Evolutionary conservation across 148 eudicot species (phyloP).

Genomic region (Talinum fruticosum): DNA sequence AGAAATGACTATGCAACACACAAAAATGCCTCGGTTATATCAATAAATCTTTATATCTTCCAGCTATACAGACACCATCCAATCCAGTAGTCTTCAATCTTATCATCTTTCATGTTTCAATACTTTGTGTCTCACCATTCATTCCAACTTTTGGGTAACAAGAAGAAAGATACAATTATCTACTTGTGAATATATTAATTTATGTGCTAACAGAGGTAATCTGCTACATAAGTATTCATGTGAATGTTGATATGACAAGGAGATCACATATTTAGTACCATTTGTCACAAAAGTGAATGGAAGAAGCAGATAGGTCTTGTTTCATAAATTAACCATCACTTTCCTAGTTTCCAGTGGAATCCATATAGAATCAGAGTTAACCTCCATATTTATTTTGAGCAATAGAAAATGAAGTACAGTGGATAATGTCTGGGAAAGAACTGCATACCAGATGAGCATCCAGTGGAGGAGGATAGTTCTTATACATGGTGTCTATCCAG

Average conservation of each 20-base stretch:
- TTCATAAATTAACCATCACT: not conserved
- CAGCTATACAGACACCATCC: no score
- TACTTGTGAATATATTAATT: no score
- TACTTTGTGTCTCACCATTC: no score
- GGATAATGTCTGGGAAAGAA: not conserved
- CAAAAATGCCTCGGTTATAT: no score
- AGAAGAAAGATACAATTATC: no score
- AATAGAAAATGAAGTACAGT: not conserved
- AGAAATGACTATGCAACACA: no score
- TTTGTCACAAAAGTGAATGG: not conserved
- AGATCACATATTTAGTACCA: not conserved
- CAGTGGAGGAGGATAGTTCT: conserved; percentile 87
- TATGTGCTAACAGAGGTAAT: not conserved
- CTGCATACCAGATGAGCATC: conserved; percentile 82
- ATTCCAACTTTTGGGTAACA: no score
- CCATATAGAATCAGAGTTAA: not conserved
- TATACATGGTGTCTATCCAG: conserved; percentile 87
- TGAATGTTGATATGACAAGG: not conserved
- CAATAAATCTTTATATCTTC: no score
- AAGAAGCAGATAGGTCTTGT: not conserved
- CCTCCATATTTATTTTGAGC: not conserved
- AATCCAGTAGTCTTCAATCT: no score
- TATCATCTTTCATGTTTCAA: no score
- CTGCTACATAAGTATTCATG: not conserved
- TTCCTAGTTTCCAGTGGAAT: not conserved